Percentiles rank a stretch among this genome's conserved stretches.
These are phyloP conservation scores for Curvularia verruculosa DNA, from an alignment of 2,329 filamentous ascomycete genomes.

Conservation along the genomic window DNA sequence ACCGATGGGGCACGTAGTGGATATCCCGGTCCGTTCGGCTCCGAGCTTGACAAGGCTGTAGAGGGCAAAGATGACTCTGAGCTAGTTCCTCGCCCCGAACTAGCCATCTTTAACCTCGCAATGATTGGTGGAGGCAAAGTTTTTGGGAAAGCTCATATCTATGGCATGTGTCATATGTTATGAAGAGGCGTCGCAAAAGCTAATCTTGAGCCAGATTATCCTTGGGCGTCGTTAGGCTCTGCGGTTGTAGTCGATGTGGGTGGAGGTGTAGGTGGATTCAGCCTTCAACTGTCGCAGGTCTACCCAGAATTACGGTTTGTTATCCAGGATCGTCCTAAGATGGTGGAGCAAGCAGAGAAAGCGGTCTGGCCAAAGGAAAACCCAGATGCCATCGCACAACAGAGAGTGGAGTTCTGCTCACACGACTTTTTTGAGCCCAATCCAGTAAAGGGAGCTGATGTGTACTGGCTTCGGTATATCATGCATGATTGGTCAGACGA, in stretches of 20 bases:
- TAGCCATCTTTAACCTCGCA: conserved; percentile 31
- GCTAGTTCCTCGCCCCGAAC: conserved; percentile 29
- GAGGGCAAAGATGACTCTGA: conserved; percentile 8
- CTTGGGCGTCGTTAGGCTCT: conserved; percentile 8
- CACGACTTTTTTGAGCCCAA: conserved; percentile 46
- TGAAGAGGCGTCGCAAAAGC: background rate
- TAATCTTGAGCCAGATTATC: background rate
- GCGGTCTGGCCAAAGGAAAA: background rate
- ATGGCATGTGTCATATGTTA: conserved; percentile 21
- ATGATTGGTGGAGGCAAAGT: conserved; percentile 41
- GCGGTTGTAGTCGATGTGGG: conserved; percentile 41
- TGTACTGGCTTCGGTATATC: conserved; percentile 43
- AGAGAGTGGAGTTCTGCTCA: conserved; percentile 27
- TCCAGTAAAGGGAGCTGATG: conserved; percentile 36
- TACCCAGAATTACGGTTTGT: background rate
- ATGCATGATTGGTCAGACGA: conserved; percentile 45
- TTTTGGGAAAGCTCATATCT: conserved; percentile 34
- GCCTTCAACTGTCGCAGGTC: conserved; percentile 7
- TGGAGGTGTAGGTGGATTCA: conserved; percentile 40
- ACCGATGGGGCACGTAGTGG: background rate
- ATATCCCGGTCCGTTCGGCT: conserved; percentile 37
- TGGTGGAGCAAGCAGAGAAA: background rate
- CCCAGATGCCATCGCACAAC: background rate
- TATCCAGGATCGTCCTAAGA: conserved; percentile 25
- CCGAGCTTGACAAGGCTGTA: conserved; percentile 14